Percentiles rank a stretch among this genome's conserved stretches.
Conservation (phyloP, 2,329 filamentous ascomycete species). For the Penicillium sp. region DNA sequence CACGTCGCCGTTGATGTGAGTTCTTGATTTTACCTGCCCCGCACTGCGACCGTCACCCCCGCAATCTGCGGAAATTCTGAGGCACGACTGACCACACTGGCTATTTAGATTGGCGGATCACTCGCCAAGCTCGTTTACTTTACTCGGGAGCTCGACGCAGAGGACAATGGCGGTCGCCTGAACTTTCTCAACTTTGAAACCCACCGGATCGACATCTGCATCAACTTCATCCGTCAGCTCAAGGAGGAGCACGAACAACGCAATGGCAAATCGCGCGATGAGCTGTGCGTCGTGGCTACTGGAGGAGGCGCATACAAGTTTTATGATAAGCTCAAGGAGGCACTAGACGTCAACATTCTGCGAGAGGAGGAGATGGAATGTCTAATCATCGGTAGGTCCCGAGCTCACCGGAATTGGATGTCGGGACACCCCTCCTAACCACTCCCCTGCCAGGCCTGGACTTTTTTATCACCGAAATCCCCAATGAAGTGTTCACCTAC, state of each 20-base stretch:
- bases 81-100: constrained; percentile 3
- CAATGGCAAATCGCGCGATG: constrained; percentile 64
- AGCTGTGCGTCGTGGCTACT: constrained; percentile 89
- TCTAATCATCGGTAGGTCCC: constrained; percentile 72
- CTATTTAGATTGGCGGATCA: constrained; percentile 81
- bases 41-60: constrained; percentile 22
- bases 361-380: constrained; percentile 99
- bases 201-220: constrained; percentile 85
- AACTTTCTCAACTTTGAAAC: constrained; percentile 98
- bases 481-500: constrained; percentile 94
- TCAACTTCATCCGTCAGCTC: constrained; percentile 82
- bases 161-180: constrained; percentile 77
- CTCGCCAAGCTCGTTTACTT: constrained; percentile 97
- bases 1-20: constrained; percentile 94
- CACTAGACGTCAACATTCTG: constrained; percentile 79
- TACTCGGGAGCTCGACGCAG: constrained; percentile 75
- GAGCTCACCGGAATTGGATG: neutral
- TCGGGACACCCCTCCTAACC: neutral
- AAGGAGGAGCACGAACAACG: constrained; percentile 74
- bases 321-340: constrained; percentile 82
- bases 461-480: constrained; percentile 98
- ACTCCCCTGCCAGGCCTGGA: constrained; percentile 63
- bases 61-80: constrained; percentile 20
- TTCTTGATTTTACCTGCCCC: constrained; percentile 27
- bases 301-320: constrained; percentile 96